These are phyloP conservation scores for Myochromella boudieri DNA, from an alignment of 768 basidiomycete species.

Conservation along the genomic window DNA sequence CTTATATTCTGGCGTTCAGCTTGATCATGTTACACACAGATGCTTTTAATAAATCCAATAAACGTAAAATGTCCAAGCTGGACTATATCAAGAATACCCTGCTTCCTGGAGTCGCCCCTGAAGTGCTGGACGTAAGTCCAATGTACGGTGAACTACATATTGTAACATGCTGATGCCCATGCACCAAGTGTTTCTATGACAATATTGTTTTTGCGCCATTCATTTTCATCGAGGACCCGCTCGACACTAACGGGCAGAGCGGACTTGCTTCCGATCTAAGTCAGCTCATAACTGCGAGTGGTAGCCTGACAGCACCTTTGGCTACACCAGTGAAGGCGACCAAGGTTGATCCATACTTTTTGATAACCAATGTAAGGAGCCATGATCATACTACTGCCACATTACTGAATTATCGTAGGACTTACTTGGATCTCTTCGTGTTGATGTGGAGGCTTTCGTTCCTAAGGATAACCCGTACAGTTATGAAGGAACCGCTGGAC, in stretches of 20 bases:
- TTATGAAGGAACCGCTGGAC: conserved; percentile 62
- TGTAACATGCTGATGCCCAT: background rate
- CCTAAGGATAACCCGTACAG: conserved; percentile 64
- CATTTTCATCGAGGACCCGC: conserved; percentile 91
- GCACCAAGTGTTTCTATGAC: conserved; percentile 84
- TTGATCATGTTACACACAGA: conserved; percentile 99
- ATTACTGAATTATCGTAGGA: conserved; percentile 33
- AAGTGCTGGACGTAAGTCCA: conserved; percentile 79
- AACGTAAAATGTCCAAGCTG: conserved; percentile 93
- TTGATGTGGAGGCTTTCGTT: conserved; percentile 59
- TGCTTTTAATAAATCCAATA: conserved; percentile 97
- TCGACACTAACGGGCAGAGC: conserved; percentile 63
- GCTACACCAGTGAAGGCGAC: conserved; percentile 40
- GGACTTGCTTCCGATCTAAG: conserved; percentile 44
- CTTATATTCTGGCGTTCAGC: conserved; percentile 96
- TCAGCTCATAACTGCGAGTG: conserved; percentile 1
- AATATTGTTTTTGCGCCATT: conserved; percentile 96
- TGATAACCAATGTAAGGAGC: conserved; percentile 69
- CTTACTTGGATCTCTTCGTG: conserved; percentile 65
- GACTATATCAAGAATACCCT: conserved; percentile 93
- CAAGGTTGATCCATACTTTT: conserved; percentile 89
- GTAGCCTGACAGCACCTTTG: conserved; percentile 19
- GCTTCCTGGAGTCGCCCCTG: conserved; percentile 78
- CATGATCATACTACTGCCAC: background rate
- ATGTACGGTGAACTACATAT: too few species aligned